These are phyloP conservation scores for Haplosporangium sp. DNA, from an alignment of 371 early-diverging fungal genomes.

Conservation along the genomic window DNA sequence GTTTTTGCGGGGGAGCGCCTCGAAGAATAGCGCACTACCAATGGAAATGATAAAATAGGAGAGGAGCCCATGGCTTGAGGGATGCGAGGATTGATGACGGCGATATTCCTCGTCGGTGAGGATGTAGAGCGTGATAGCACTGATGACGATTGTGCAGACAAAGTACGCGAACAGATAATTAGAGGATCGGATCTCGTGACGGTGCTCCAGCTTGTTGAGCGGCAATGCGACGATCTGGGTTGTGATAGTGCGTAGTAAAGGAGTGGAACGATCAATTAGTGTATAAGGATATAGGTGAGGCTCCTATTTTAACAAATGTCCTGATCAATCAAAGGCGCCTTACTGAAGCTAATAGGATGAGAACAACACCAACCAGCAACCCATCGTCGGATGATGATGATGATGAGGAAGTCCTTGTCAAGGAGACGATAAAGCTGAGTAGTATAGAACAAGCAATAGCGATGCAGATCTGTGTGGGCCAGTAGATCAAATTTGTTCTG, in stretches of 20 bases:
- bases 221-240: slow-evolving; percentile 16
- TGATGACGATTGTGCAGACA: neutral
- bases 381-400: neutral
- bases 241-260: neutral
- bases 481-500: slow-evolving; percentile 35
- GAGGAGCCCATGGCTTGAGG: neutral
- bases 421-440: neutral
- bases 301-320: too few species aligned
- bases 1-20: slow-evolving; percentile 20
- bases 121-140: slow-evolving; percentile 18
- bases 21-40: slow-evolving; percentile 14
- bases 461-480: slow-evolving; percentile 38
- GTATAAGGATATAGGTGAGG: neutral
- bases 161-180: slow-evolving; percentile 24
- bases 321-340: neutral
- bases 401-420: neutral
- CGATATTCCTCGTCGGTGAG: slow-evolving; percentile 9
- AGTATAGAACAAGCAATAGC: slow-evolving; percentile 12
- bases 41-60: slow-evolving; percentile 4
- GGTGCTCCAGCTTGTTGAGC: slow-evolving; percentile 32
- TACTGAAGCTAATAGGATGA: slow-evolving; percentile 27
- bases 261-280: neutral
- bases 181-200: slow-evolving; percentile 39
- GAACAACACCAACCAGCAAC: slow-evolving; percentile 2
- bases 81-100: neutral